A percentile compares a stretch with the other conserved stretches of the same genome.
These are phyloP conservation scores for Kodamaea hsintzibuensis DNA, from an alignment of 805 yeast species.

Conservation along the genomic window DNA sequence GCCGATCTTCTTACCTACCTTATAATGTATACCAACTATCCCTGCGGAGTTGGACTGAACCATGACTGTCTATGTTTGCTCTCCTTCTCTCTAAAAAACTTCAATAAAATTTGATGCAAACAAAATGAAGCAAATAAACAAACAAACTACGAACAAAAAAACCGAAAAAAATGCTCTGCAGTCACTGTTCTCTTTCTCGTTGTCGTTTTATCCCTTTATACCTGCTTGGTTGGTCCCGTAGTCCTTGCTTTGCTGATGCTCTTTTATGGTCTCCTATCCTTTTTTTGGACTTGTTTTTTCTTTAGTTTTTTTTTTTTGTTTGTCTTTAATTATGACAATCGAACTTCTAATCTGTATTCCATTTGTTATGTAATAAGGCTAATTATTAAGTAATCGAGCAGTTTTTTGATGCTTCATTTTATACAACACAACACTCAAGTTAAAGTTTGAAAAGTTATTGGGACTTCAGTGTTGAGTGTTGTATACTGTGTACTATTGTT, in stretches of 20 bases:
- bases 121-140: background rate
- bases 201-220: background rate
- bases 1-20: conserved; percentile 96
- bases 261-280: background rate
- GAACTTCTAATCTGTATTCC: too few species aligned
- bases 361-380: too few species aligned
- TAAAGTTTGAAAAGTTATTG: background rate
- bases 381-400: too few species aligned
- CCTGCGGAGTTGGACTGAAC: conserved; percentile 44
- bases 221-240: background rate
- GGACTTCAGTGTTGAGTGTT: too few species aligned
- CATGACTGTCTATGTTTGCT: conserved; percentile 3
- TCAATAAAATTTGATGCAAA: background rate
- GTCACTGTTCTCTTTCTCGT: background rate
- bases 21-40: conserved; percentile 92
- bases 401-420: too few species aligned
- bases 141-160: background rate
- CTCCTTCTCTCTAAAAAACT: background rate
- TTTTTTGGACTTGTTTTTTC: background rate
- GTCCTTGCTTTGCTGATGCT: background rate
- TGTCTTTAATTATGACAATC: too few species aligned
- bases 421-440: too few species aligned
- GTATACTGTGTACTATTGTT: too few species aligned
- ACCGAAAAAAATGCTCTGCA: background rate
- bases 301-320: background rate